Evolutionary conservation across 2,329 filamentous ascomycete species (phyloP).

Genomic region (Aspergillus pseudonomiae): DNA sequence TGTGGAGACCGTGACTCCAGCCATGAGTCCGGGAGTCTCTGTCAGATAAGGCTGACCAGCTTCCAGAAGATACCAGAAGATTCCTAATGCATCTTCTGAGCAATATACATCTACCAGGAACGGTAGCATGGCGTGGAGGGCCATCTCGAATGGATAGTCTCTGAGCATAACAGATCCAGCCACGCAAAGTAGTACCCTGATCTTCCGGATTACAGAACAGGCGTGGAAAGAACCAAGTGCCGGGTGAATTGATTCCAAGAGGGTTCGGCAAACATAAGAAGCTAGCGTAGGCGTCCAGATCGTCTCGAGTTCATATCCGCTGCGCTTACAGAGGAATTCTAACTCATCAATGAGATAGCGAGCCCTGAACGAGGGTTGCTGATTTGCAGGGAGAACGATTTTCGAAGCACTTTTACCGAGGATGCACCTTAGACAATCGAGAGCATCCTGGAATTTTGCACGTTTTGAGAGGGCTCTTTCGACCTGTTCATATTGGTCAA

Average conservation of each 20-base stretch:
- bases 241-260: slow-evolving; percentile 79
- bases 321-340: slow-evolving; percentile 74
- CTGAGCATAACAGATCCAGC: slow-evolving; percentile 72
- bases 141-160: slow-evolving; percentile 87
- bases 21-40: slow-evolving; percentile 72
- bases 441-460: slow-evolving; percentile 61
- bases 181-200: slow-evolving; percentile 78
- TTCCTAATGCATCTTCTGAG: slow-evolving; percentile 84
- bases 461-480: slow-evolving; percentile 68
- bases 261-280: slow-evolving; percentile 71
- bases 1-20: slow-evolving; percentile 77
- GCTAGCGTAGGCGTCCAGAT: slow-evolving; percentile 79
- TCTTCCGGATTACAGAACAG: slow-evolving; percentile 82
- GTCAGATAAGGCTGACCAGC: slow-evolving; percentile 67
- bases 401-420: slow-evolving; percentile 68
- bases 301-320: slow-evolving; percentile 63
- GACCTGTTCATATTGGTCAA: slow-evolving; percentile 75
- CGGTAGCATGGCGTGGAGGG: slow-evolving; percentile 75
- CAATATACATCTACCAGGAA: slow-evolving; percentile 84
- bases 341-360: slow-evolving; percentile 77
- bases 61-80: slow-evolving; percentile 80
- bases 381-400: slow-evolving; percentile 69
- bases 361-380: slow-evolving; percentile 84
- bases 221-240: slow-evolving; percentile 85
- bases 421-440: slow-evolving; percentile 69